Percentiles rank a stretch among this genome's conserved stretches.
Conservation (phyloP, 768 basidiomycete species). For the Rhizopogon sp. region DNA sequence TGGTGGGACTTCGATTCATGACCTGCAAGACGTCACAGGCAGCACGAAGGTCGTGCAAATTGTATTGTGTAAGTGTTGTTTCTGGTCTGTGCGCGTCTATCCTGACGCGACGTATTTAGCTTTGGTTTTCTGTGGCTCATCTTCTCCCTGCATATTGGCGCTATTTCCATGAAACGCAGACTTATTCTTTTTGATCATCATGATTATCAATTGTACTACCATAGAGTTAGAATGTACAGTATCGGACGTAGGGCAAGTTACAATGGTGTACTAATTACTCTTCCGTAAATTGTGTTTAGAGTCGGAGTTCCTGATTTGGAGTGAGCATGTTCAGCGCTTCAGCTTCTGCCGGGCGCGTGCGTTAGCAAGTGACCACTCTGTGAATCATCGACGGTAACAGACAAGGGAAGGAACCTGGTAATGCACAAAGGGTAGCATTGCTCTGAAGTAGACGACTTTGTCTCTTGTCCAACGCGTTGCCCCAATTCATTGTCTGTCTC, state of each 20-base stretch:
- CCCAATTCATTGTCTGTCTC: not conserved
- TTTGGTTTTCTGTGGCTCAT: constrained; percentile 5
- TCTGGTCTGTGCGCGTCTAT: not conserved
- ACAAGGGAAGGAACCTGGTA: not conserved
- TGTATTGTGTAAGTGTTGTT: constrained; percentile 15
- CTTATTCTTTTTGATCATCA: not conserved
- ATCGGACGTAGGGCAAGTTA: not conserved
- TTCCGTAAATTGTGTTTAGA: not conserved
- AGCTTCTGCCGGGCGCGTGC: too few relatives aligned
- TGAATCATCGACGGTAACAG: not conserved
- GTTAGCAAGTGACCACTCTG: not conserved
- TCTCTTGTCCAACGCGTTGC: not conserved
- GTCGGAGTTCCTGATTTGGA: too few relatives aligned
- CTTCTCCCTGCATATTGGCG: constrained; percentile 9
- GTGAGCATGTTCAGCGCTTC: too few relatives aligned
- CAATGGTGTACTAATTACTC: not conserved
- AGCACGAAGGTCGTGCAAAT: constrained; percentile 17
- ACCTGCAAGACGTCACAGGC: constrained; percentile 11
- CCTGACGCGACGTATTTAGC: not conserved
- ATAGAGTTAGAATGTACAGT: not conserved
- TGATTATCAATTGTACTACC: not conserved
- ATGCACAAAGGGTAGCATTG: not conserved
- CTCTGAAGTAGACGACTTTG: not conserved
- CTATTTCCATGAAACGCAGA: not conserved
- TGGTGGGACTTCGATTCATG: constrained; percentile 15